Evolutionary conservation across 345 rosid genomes (phyloP), one percentile per base, ranked within the genome.

Genomic region (Anacardium occidentale): DNA sequence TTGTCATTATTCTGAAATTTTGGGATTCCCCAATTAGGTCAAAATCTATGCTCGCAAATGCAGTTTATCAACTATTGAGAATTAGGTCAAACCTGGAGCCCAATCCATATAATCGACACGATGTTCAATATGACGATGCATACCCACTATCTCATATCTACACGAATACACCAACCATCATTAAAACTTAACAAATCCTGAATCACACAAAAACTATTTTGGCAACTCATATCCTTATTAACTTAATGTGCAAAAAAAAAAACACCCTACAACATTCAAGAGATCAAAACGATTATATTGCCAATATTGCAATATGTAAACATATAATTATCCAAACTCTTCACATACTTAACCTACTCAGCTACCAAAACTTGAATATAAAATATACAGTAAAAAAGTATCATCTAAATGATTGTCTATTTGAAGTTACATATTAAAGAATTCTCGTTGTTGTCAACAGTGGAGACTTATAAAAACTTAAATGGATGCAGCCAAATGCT

Each of bases 91-190:
- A 94, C 98, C 98, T 89, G 98, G 97, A 79, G 93, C 98, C 97
- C 98, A 92, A 44, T 94, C 97, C 95, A 94, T 85, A 74, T 82
- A 89, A 72, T 94, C 98, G 71, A 86, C 89, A 32, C 98, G 86
- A 78, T 94, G 98, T 76, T 94, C 97, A 77, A 83, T 79, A 72
- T 94, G 90, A 22, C 98, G 87, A 82, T 90, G 98, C 85, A 88
- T 83, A 25, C 97, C 98, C 66, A 90, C 56, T 61, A 90, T 80
- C 85, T 94, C 93, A 82, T 81, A 92, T 26, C 94, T 90, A 80
- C 44, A 66, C 4, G 29, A 50, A 52, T 69, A 66, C 57, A 65
- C 15, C 62, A 76, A 52, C 14, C 50, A 40, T 57, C 17, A 66
- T 53, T n/a, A 56, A 67, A 45, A 34, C 18, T 40, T 67, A 64